These are phyloP conservation scores for Amauroascus niger DNA, from an alignment of 2,329 filamentous ascomycete genomes.

Conservation along the genomic window DNA sequence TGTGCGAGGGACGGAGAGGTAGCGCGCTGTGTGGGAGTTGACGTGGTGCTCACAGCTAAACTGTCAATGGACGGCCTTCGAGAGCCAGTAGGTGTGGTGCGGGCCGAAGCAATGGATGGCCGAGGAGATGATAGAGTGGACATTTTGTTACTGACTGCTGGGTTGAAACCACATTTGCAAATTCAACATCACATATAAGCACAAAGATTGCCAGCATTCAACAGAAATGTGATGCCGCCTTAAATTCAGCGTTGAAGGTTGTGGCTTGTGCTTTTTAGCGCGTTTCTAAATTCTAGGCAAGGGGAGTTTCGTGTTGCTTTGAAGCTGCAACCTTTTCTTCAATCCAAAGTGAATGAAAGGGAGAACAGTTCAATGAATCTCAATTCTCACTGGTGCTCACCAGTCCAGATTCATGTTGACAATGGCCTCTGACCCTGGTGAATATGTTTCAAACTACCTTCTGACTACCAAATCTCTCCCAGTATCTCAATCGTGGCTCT, in stretches of 20 bases:
- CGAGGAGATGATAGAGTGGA: slow-evolving; percentile 52
- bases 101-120: slow-evolving; percentile 49
- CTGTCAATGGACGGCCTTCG: slow-evolving; percentile 63
- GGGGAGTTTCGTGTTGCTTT: too few relatives aligned
- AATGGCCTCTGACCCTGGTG: slow-evolving; percentile 14
- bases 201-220: background rate
- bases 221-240: background rate
- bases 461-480: slow-evolving; percentile 44
- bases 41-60: slow-evolving; percentile 31
- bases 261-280: slow-evolving; percentile 1
- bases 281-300: too few relatives aligned
- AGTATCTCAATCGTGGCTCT: slow-evolving; percentile 54
- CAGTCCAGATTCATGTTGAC: background rate
- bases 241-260: slow-evolving; percentile 1
- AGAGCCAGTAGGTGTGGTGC: slow-evolving; percentile 62
- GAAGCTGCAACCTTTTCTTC: too few relatives aligned
- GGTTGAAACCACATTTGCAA: background rate
- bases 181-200: background rate
- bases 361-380: too few relatives aligned
- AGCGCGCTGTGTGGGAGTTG: slow-evolving; percentile 34
- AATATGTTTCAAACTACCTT: slow-evolving; percentile 43
- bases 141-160: slow-evolving; percentile 31
- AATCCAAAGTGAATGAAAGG: too few relatives aligned
- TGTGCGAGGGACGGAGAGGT: slow-evolving; percentile 29
- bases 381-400: too few relatives aligned